phyloP scores from a whole-genome alignment of 2,329 filamentous ascomycete species.

The Calonectria pauciramosa region DNA sequence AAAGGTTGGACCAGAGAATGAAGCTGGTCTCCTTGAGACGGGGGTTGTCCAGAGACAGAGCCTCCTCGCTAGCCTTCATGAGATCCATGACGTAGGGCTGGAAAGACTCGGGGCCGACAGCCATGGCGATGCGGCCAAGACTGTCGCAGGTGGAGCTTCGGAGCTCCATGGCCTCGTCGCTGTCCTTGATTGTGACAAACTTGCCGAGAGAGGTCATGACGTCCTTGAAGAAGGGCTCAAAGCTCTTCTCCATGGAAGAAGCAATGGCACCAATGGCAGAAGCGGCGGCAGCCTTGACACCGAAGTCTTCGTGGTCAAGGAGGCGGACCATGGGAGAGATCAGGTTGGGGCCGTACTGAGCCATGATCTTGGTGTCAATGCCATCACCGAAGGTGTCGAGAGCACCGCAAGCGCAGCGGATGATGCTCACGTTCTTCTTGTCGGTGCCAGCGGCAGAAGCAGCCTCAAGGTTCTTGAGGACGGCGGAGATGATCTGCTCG shows the following conservation, averaged over 20 bases:
- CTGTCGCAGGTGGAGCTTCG: constrained; percentile 92
- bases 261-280: constrained; percentile 93
- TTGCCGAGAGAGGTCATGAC: constrained; percentile 91
- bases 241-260: constrained; percentile 83
- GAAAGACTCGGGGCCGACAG: constrained; percentile 88
- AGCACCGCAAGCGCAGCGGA: constrained; percentile 90
- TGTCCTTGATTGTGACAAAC: constrained; percentile 89
- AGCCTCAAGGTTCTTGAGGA: constrained; percentile 90
- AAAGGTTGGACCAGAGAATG: constrained; percentile 94
- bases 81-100: constrained; percentile 91
- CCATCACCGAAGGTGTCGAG: constrained; percentile 93
- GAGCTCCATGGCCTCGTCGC: constrained; percentile 89
- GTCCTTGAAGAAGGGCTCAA: constrained; percentile 91
- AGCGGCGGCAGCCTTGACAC: constrained; percentile 90
- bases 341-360: constrained; percentile 84
- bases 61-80: constrained; percentile 94
- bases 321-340: constrained; percentile 88
- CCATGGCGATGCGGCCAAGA: constrained; percentile 91
- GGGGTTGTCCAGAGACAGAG: constrained; percentile 88
- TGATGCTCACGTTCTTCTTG: constrained; percentile 85
- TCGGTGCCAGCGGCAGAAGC: constrained; percentile 77
- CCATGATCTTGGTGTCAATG: constrained; percentile 82
- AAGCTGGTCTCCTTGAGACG: constrained; percentile 96
- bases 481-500: constrained; percentile 83
- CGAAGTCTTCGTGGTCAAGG: constrained; percentile 86